Base-by-base conservation (phyloP, 2,329 filamentous ascomycete genomes). In the Penicillium thymicola region DNA sequence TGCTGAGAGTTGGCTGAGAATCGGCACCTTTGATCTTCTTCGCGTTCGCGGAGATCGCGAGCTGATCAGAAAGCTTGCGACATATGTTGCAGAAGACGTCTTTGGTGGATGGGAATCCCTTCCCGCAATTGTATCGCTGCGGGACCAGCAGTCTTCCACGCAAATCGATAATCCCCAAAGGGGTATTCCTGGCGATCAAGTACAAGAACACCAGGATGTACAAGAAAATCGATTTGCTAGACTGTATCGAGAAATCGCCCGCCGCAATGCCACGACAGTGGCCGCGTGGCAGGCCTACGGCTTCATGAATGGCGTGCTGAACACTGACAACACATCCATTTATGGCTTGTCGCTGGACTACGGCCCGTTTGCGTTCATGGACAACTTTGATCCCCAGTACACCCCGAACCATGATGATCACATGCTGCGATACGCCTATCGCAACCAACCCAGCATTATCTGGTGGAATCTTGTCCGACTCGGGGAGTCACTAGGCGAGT, bases 271-370 rank as follows among this genome's bases (percentile, higher is more conserved):
- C 1, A 81, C 82, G 57, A 95, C 89, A 0, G 92, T 97, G 2
- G 94, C 94, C 11, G 84, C 88, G 64, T 97, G 94, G 93, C 95
- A 99, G 77, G 92, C 91, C 0, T 97, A 97, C 69, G 94, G 91
- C n/a, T 99, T 99, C 77, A 97, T 96, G 82, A 99, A 99, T 68
- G 94, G 94, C 44, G 94, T 99, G 4, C 80, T 99, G 56, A 99
- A 99, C 75, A 97, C 94, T 0, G 94, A 99, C 71, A 99, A 99
- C 72, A 99, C 94, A 0, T 96, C 92, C 0, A 83, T 99, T 49
- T 87, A 87, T 54, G 94, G 94, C 0, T 78, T 99, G 0, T 93
- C 89, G 6, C 88, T 99, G 60, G 94, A 99, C 75, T 99, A 92
- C 70, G 94, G 94, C 0, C 94, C 94, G 0, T 99, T 99, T 67